phyloP scores from a whole-genome alignment of 495 filamentous ascomycete species.

The Xylaria sp. region DNA sequence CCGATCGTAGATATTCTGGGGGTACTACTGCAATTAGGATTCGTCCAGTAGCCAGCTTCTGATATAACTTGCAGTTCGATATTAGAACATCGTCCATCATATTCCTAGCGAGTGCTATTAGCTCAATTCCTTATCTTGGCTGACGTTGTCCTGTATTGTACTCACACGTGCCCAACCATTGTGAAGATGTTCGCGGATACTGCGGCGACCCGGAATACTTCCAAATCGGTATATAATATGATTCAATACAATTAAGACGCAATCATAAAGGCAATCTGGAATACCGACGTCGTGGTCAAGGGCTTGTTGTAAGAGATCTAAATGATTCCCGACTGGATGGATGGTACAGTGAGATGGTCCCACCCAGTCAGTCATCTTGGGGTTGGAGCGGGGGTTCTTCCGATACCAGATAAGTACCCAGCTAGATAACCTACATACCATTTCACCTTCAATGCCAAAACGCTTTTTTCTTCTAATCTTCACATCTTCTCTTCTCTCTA shows the following conservation, averaged over 20 bases:
- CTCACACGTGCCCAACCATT: conserved; percentile 24
- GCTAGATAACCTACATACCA: not conserved
- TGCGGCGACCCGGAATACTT: not conserved
- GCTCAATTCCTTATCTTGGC: not conserved
- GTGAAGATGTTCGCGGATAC: not conserved
- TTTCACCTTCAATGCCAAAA: not conserved
- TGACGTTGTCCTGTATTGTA: not conserved
- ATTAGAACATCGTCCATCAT: conserved; percentile 35
- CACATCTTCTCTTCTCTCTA: no score
- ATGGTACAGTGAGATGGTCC: not conserved
- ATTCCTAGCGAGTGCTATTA: conserved; percentile 38
- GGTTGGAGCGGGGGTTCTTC: conserved; percentile 8
- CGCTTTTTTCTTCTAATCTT: no score
- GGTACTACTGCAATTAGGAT: conserved; percentile 17
- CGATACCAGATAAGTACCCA: not conserved
- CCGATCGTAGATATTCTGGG: conserved; percentile 20
- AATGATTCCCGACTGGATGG: not conserved
- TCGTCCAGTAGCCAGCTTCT: not conserved
- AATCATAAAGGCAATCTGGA: not conserved
- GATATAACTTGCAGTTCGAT: conserved; percentile 19
- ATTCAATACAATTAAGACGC: not conserved
- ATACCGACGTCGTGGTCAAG: not conserved
- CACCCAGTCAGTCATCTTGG: not conserved
- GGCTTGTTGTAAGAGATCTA: not conserved
- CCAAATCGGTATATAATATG: not conserved